Evolutionary conservation across 768 basidiomycete genomes (phyloP), one percentile per base, ranked within the genome.

Genomic region (Dictyophora rubrovolvata): DNA sequence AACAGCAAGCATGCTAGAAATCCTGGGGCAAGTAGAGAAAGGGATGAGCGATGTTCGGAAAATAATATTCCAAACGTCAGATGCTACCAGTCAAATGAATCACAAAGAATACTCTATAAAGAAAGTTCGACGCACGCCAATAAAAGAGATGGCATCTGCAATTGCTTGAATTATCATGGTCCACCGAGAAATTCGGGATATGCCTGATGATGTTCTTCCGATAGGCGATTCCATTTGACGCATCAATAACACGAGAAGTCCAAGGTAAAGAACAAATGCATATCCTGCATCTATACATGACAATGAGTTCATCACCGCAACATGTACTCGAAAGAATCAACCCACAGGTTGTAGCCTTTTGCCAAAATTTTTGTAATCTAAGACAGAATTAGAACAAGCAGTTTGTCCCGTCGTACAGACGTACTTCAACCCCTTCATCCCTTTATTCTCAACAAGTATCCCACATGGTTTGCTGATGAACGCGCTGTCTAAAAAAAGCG

Each of bases 11-110:
- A 87, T 11, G 89, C 85, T 22, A 94, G 66, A 65, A 93, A 94
- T 0, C 90, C 89, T 1, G 93, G 91, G 0, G 87, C 86, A 46
- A 93, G 77, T 22, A 93, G 76, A 0, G 90, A 85, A 21, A 95
- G 70, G 1, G 90, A 91, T 1, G 90, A 81, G 33, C 84, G 74
- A 48, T 91, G 91, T 61, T 93, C 87, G 2, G 88, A 84, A 37
- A 93, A 72, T n/a, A 42, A 42, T 58, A 94, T 86, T 4, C 89
- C 90, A 60, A 95, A 86, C 0, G 91, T 93, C 56, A 93, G 83
- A 65, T 94, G 90, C 77, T 78, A 56, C 2, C 48, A 47, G 18
- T 18, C 36, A 35, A 47, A 33, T 61, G 16, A 59, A 18, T 52
- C 14, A 28, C 12, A 16, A 37, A 18, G 12, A 8, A 33, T 46